phyloP scores from a whole-genome alignment of 2,329 filamentous ascomycete genomes.

The Penicillium sp. region DNA sequence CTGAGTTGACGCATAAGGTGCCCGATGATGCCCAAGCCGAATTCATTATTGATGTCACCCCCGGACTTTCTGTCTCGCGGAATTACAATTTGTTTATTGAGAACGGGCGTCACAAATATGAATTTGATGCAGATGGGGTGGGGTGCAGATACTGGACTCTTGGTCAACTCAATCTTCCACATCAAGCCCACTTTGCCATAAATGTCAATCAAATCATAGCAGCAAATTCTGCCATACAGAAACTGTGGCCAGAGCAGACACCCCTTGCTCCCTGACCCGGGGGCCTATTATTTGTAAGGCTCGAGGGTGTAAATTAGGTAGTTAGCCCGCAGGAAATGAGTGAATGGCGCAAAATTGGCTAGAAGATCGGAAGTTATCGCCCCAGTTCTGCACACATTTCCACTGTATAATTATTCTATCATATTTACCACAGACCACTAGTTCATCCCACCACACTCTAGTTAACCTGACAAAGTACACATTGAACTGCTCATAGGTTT shows the following conservation, averaged over 20 bases:
- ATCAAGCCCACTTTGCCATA: slow-evolving; percentile 1
- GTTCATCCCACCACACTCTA: too few species aligned
- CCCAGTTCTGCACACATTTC: too few species aligned
- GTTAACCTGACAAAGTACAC: too few species aligned
- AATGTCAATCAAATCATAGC: slow-evolving; percentile 8
- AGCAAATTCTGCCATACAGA: slow-evolving; percentile 13
- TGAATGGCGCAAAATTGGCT: too few species aligned
- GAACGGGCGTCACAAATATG: slow-evolving; percentile 22
- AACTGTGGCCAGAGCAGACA: slow-evolving; percentile 20
- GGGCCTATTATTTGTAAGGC: background rate
- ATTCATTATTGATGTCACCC: slow-evolving; percentile 10
- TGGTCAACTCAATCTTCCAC: slow-evolving; percentile 17
- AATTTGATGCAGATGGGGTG: slow-evolving; percentile 21
- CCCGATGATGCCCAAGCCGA: background rate
- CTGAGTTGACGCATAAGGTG: too few species aligned
- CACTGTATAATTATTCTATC: too few species aligned
- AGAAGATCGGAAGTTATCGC: too few species aligned
- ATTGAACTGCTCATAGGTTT: too few species aligned
- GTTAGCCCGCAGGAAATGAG: too few species aligned
- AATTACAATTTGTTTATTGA: slow-evolving; percentile 10
- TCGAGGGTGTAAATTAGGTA: too few species aligned
- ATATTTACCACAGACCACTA: too few species aligned
- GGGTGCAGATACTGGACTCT: slow-evolving; percentile 21
- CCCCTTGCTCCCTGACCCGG: slow-evolving; percentile 12
- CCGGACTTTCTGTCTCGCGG: slow-evolving; percentile 4